Base-by-base conservation (phyloP, 208 protist genomes). In the Leishmania martiniquensis region DNA sequence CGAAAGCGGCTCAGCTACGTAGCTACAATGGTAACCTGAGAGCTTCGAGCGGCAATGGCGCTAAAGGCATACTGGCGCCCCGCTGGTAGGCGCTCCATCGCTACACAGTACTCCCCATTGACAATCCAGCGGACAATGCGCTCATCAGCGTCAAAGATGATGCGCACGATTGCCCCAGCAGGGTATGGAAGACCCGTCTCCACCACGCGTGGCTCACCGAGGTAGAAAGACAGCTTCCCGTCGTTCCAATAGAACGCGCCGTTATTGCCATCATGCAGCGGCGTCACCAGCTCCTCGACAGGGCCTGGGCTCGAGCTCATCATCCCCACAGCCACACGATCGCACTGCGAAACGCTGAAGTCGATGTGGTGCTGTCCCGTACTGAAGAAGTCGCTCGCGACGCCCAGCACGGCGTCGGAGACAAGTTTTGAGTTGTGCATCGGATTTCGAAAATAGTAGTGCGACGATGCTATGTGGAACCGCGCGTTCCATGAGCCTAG, bases 211-310 rank as follows among this genome's bases (percentile, higher is more conserved):
- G 80, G 49, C 29, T 68, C 72, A 0, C 81, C 84, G 76, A 93
- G 83, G 81, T 90, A 84, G n/a, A 83, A 77, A 4, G 86, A 78
- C 39, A 93, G 79, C 45, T 84, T 82, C 0, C 89, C 91, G 68
- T 95, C 89, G 65, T 85, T 92, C 89, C 91, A 95, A 72, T 89
- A 93, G 52, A 95, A 82, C 7, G 85, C 91, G 29, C 72, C 63
- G 44, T 76, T 84, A 47, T 44, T 70, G 45, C 66, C 77, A 13
- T 78, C 77, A 17, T 75, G 77, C 47, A 54, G 22, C n/a, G 66
- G 62, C 22, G 55, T 25, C 45, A 13, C 72, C 34, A 54, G 20
- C 32, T 77, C 72, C 17, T 85, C 84, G 22, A 54, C 54, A 4
- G 32, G 4, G 2, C 37, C 42, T 34, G 37, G 77, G 13, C 54